Percentiles rank a stretch among this genome's conserved stretches.
Evolutionary conservation across 352 stramenopile species (phyloP).

Genomic region (Globisporangium abappressorium): DNA sequence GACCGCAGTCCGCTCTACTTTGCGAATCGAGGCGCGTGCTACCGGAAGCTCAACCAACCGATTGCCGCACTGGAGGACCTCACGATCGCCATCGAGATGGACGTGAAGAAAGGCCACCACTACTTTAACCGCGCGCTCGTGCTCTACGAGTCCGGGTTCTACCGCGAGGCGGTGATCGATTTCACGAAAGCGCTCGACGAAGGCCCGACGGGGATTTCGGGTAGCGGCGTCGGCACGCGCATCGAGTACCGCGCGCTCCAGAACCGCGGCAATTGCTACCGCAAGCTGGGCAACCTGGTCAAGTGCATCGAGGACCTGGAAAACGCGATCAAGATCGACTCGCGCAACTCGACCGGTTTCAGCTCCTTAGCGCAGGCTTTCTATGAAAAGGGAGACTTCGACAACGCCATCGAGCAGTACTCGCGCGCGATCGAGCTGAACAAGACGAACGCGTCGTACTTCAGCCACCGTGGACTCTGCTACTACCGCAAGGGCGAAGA

Average conservation of each 20-base stretch:
- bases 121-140: constrained; percentile 79
- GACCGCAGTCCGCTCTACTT: constrained; percentile 69
- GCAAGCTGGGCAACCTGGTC: constrained; percentile 45
- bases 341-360: constrained; percentile 61
- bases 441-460: constrained; percentile 52
- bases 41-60: constrained; percentile 66
- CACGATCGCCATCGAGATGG: constrained; percentile 66
- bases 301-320: constrained; percentile 79
- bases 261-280: constrained; percentile 61
- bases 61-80: constrained; percentile 64
- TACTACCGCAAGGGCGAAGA: constrained; percentile 62
- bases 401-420: constrained; percentile 58
- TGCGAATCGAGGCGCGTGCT: constrained; percentile 65
- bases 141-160: constrained; percentile 61
- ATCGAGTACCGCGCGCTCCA: constrained; percentile 72
- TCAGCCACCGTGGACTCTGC: constrained; percentile 62
- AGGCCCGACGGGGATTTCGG: constrained; percentile 9
- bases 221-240: constrained; percentile 38
- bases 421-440: constrained; percentile 67
- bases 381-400: constrained; percentile 49
- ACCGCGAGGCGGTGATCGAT: constrained; percentile 65
- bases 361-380: constrained; percentile 61
- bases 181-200: constrained; percentile 77
- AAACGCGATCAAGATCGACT: constrained; percentile 64
- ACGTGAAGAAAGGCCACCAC: constrained; percentile 65